A percentile compares a stretch with the other conserved stretches of the same genome.
phyloP scores from a whole-genome alignment of 2,329 filamentous ascomycete genomes.

The Penicillium carneum region DNA sequence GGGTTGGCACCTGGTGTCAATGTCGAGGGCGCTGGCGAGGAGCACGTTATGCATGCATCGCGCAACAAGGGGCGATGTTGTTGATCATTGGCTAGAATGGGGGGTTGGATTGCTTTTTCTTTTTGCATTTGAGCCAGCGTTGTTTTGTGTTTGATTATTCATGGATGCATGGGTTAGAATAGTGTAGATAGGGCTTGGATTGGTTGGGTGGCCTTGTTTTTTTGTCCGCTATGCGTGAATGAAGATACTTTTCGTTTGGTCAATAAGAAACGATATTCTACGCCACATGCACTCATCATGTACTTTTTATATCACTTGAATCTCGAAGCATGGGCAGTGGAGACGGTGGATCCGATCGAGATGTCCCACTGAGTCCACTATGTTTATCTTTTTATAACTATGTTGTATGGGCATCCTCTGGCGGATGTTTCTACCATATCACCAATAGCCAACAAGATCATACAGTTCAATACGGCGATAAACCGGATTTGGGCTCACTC shows the following conservation, averaged over 20 bases:
- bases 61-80: slow-evolving; percentile 52
- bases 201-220: neutral
- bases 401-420: neutral
- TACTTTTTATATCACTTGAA: neutral
- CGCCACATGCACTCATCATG: neutral
- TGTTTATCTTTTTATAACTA: neutral
- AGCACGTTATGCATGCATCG: slow-evolving; percentile 40
- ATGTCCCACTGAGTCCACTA: slow-evolving; percentile 8
- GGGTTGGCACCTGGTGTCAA: slow-evolving; percentile 57
- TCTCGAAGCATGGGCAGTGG: neutral
- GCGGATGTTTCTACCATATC: neutral
- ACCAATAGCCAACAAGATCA: too few relatives aligned
- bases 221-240: neutral
- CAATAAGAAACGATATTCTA: neutral
- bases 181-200: neutral
- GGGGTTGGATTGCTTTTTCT: neutral
- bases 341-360: slow-evolving; percentile 14
- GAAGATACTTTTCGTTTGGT: neutral
- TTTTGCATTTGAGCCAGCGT: slow-evolving; percentile 7
- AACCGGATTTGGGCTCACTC: neutral
- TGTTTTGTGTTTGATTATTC: neutral
- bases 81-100: slow-evolving; percentile 35
- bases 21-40: slow-evolving; percentile 40
- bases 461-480: too few relatives aligned
- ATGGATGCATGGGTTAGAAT: slow-evolving; percentile 2